Evolutionary conservation across 23 red algal species (phyloP).

Genomic region (Agarophyton chilense): DNA sequence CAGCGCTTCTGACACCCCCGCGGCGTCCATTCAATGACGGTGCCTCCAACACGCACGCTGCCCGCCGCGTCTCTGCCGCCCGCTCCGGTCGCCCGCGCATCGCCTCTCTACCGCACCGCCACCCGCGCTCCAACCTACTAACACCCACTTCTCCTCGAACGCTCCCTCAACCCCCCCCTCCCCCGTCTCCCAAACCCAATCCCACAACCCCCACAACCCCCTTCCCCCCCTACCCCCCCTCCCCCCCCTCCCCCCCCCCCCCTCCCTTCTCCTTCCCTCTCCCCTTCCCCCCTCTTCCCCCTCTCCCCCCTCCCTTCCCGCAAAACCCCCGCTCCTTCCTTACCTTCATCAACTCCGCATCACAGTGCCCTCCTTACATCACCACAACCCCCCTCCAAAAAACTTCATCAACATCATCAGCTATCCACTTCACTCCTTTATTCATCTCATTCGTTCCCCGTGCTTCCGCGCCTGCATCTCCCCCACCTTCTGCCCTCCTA

Average conservation of each 20-base stretch:
- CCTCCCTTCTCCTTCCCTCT: background rate
- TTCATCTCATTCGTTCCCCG: background rate
- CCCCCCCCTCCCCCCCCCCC: background rate
- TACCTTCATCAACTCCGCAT: background rate
- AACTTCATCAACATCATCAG: background rate
- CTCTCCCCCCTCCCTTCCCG: background rate
- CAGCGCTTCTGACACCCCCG: constrained; percentile 19
- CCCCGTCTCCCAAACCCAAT: background rate
- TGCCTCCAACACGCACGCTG: constrained; percentile 2
- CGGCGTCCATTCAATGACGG: constrained; percentile 29
- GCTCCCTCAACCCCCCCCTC: background rate
- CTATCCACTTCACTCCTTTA: background rate
- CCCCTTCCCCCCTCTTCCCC: background rate
- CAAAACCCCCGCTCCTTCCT: background rate
- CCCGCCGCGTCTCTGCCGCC: background rate
- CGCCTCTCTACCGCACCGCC: constrained; percentile 20
- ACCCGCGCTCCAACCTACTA: background rate
- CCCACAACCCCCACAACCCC: background rate
- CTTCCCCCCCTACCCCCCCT: background rate
- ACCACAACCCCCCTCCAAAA: background rate
- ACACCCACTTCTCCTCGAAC: background rate
- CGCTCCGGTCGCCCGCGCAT: constrained; percentile 16
- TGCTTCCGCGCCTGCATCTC: background rate
- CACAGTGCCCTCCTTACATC: too few relatives aligned
- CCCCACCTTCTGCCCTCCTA: background rate